These are phyloP conservation scores for Dissoconium aciculare DNA, from an alignment of 2,329 filamentous ascomycete species.

Conservation along the genomic window DNA sequence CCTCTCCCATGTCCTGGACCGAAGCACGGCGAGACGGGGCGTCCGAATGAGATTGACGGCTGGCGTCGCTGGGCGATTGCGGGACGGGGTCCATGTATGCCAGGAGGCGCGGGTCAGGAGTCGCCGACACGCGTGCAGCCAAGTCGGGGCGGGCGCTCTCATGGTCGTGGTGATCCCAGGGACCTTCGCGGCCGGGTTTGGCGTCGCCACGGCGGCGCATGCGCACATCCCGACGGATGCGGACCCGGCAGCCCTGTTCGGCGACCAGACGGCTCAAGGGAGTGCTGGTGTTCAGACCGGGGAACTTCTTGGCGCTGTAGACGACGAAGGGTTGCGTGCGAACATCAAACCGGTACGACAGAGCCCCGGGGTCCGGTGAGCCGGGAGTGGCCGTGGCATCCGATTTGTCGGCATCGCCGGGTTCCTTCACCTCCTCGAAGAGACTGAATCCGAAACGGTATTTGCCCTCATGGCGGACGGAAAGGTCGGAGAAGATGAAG, in stretches of 20 bases:
- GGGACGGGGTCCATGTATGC: slow-evolving; percentile 23
- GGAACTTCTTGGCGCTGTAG: slow-evolving; percentile 97
- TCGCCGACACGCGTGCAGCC: slow-evolving; percentile 30
- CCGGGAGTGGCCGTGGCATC: slow-evolving; percentile 10
- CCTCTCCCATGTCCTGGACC: slow-evolving; percentile 30
- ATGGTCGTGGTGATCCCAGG: slow-evolving; percentile 52
- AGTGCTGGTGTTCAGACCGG: slow-evolving; percentile 81
- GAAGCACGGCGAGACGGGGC: slow-evolving; percentile 28
- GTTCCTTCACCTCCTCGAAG: slow-evolving; percentile 83
- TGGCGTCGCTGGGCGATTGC: slow-evolving; percentile 26
- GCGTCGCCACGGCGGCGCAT: slow-evolving; percentile 76
- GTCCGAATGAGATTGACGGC: slow-evolving; percentile 18
- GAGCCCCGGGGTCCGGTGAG: slow-evolving; percentile 39
- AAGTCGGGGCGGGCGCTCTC: slow-evolving; percentile 36
- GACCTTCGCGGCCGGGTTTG: slow-evolving; percentile 36
- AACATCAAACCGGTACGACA: slow-evolving; percentile 79
- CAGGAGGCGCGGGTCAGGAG: slow-evolving; percentile 19
- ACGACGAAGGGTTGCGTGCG: slow-evolving; percentile 78
- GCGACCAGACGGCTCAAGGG: slow-evolving; percentile 76
- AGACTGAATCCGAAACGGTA: slow-evolving; percentile 86
- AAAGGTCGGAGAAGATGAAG: slow-evolving; percentile 94
- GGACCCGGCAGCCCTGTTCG: slow-evolving; percentile 90
- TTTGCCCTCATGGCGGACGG: slow-evolving; percentile 84
- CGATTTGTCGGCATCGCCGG: slow-evolving; percentile 56
- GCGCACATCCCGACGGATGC: slow-evolving; percentile 83